These are phyloP conservation scores for Eustoma russellianum DNA, from an alignment of 257 asterid genomes.

Conservation along the genomic window DNA sequence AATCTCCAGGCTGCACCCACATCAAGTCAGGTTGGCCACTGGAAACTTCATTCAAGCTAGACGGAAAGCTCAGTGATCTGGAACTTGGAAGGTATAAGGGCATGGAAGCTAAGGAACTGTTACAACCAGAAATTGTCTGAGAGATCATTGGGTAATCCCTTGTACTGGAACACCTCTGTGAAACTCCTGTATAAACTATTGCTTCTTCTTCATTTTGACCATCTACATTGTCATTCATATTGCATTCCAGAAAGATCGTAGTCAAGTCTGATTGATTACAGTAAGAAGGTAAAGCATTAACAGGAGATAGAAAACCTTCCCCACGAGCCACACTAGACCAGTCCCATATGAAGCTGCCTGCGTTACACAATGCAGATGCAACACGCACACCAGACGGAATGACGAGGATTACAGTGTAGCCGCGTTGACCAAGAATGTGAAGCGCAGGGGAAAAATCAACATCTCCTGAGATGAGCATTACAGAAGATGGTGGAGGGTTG, in stretches of 20 bases:
- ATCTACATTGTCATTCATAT: slow-evolving; percentile 30
- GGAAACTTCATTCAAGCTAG: slow-evolving; percentile 33
- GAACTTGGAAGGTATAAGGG: slow-evolving; percentile 28
- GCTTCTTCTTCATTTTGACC: slow-evolving; percentile 70
- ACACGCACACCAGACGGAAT: slow-evolving; percentile 62
- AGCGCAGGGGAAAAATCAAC: slow-evolving; percentile 96
- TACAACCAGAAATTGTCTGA: slow-evolving; percentile 41
- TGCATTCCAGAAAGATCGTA: slow-evolving; percentile 29
- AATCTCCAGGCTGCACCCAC: slow-evolving; percentile 87
- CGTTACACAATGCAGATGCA: slow-evolving; percentile 77
- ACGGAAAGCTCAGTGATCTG: slow-evolving; percentile 37
- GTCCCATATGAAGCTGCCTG: slow-evolving; percentile 90
- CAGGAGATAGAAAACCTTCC: slow-evolving; percentile 62
- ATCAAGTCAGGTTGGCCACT: slow-evolving; percentile 35
- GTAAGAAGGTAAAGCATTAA: slow-evolving; percentile 30
- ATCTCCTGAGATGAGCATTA: slow-evolving; percentile 91
- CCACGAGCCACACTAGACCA: slow-evolving; percentile 91
- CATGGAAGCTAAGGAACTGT: slow-evolving; percentile 21
- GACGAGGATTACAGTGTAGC: slow-evolving; percentile 74
- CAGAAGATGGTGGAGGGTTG: slow-evolving; percentile 82
- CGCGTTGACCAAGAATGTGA: slow-evolving; percentile 91
- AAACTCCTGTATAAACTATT: slow-evolving; percentile 53
- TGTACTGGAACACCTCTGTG: slow-evolving; percentile 24
- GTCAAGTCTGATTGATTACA: slow-evolving; percentile 27
- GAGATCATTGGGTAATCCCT: slow-evolving; percentile 42